Base-by-base conservation (phyloP, 2,329 filamentous ascomycete genomes). In the Cladophialophora bantiana region DNA sequence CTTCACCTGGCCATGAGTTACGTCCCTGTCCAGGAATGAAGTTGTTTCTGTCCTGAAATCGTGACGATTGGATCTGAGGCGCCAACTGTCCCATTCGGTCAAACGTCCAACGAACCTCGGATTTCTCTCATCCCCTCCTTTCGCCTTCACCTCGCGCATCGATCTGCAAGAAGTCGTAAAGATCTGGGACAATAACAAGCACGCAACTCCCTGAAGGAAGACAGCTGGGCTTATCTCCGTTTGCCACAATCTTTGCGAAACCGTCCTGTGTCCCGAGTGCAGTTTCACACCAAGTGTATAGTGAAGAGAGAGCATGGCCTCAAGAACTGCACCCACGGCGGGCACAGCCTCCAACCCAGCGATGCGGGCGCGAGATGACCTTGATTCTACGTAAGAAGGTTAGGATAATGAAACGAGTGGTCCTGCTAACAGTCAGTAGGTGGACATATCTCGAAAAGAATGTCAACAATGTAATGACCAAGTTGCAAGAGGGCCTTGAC, bases 381-480 rank as follows among this genome's bases (percentile, higher is more conserved):
- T 89, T 40, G 82, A 84, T 56, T 85, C 85, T 77, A 89, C 87
- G 86, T 88, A 78, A 80, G 86, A 18, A 26, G 18, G 3, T 9
- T 7, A 3, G 34, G 18, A 26, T 13, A 34, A 20, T 36, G 26
- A 7, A 59, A 34, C 15, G 12, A 42, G 12, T 34, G 20, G 2
- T n/a, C 7, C 18, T 35, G 53, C 55, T 59, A 50, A 62, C 42
- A 31, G 36, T 20, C 18, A 54, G 7, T 73, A 96, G 92, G 82
- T 99, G 95, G 95, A 84, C 85, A 66, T 98, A 96, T 79, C 85
- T 99, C 60, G 90, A 97, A 79, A 85, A 85, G 68, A 94, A 94
- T 71, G 93, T 99, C 73, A 89, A 93, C 71, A 92, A 90, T 77
- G 96, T 99, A 76, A 98, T 99, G 94, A 88, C 88, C 73, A 91